Conservation (phyloP, 2,329 filamentous ascomycete species). For the Neonectria neomacrospora region DNA sequence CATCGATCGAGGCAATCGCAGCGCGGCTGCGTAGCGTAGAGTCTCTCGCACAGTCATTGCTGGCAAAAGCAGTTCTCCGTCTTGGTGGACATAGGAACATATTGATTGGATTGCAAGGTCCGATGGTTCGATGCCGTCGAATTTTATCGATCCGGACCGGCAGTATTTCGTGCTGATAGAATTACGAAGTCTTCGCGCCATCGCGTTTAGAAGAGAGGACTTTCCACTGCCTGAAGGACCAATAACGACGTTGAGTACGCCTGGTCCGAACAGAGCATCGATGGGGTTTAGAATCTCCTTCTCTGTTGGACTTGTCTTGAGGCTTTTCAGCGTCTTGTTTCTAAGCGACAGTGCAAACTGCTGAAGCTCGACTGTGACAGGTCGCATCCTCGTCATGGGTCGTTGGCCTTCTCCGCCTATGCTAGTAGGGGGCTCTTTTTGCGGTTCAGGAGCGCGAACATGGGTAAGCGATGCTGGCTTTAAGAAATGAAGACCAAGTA, state of each 20-base stretch:
- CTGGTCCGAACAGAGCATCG: constrained; percentile 72
- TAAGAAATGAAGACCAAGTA: constrained; percentile 69
- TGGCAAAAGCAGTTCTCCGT: constrained; percentile 77
- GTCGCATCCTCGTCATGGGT: constrained; percentile 61
- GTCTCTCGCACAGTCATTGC: constrained; percentile 80
- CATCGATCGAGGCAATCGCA: constrained; percentile 77
- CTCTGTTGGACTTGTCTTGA: constrained; percentile 58
- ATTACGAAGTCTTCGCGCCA: constrained; percentile 72
- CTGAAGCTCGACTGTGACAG: constrained; percentile 72
- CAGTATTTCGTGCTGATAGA: constrained; percentile 70
- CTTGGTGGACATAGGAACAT: constrained; percentile 79
- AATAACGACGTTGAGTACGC: constrained; percentile 79
- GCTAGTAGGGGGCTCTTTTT: constrained; percentile 67
- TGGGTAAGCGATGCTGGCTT: constrained; percentile 74
- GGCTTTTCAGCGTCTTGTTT: constrained; percentile 60
- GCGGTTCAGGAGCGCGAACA: constrained; percentile 62
- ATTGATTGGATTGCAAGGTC: constrained; percentile 74
- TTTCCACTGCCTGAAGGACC: constrained; percentile 81
- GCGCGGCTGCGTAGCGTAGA: constrained; percentile 72
- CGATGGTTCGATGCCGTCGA: constrained; percentile 74
- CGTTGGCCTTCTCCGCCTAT: constrained; percentile 72
- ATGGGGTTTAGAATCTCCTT: constrained; percentile 73
- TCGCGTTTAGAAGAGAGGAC: constrained; percentile 76
- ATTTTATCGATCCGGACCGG: constrained; percentile 69
- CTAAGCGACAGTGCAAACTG: constrained; percentile 71